A percentile compares a stretch with the other conserved stretches of the same genome.
Evolutionary conservation across 2,329 filamentous ascomycete species (phyloP).

Genomic region (Fusarium tupiense): DNA sequence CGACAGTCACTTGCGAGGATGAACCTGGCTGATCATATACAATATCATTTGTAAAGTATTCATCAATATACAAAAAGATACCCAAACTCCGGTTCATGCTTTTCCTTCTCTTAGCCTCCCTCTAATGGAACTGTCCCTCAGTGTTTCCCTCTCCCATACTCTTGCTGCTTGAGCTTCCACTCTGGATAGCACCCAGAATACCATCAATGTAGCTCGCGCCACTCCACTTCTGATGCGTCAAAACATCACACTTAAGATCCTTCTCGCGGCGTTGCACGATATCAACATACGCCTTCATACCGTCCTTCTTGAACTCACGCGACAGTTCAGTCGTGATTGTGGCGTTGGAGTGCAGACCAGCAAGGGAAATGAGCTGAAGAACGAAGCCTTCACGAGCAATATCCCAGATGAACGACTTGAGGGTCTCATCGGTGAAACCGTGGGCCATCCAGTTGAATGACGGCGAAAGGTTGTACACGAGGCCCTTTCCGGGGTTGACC

Average conservation of each 20-base stretch:
- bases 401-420: slow-evolving; percentile 96
- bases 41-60: slow-evolving; percentile 30
- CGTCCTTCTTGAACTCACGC: slow-evolving; percentile 83
- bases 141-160: slow-evolving; percentile 97
- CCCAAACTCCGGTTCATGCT: slow-evolving; percentile 43
- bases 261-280: slow-evolving; percentile 90
- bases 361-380: slow-evolving; percentile 73
- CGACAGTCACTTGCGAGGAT: slow-evolving; percentile 11
- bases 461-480: slow-evolving; percentile 96
- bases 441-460: slow-evolving; percentile 99
- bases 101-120: slow-evolving; percentile 28
- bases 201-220: slow-evolving; percentile 81
- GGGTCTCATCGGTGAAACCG: slow-evolving; percentile 82
- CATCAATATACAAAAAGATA: slow-evolving; percentile 17
- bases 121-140: slow-evolving; percentile 71
- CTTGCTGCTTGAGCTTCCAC: slow-evolving; percentile 86
- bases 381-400: slow-evolving; percentile 87
- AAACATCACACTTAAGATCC: slow-evolving; percentile 88
- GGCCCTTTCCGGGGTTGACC: slow-evolving; percentile 78
- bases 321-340: slow-evolving; percentile 78
- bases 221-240: slow-evolving; percentile 92
- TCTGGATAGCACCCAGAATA: slow-evolving; percentile 89
- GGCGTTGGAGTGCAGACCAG: slow-evolving; percentile 73
- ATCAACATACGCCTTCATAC: slow-evolving; percentile 98
- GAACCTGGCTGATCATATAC: slow-evolving; percentile 9